Evolutionary conservation across 2,329 filamentous ascomycete species (phyloP), one percentile per base, ranked within the genome.

Genomic region (Fusarium subglutinans): DNA sequence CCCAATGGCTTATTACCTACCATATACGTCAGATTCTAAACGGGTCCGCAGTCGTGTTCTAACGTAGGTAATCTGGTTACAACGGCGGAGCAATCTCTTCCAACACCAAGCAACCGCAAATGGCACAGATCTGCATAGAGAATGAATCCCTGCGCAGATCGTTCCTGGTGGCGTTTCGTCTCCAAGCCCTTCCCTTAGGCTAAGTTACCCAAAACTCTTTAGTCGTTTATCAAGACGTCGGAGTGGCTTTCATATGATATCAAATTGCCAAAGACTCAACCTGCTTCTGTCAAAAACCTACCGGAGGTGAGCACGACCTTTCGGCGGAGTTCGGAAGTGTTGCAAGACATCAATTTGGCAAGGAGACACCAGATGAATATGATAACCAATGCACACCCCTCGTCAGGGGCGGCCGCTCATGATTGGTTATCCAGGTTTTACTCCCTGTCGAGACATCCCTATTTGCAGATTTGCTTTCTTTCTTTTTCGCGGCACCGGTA

Each of bases 61-160:
- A 24, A 24, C 24, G 24, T 24, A 53, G 50, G 50, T 26, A 69
- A 57, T 62, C 64, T 57, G 62, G 68, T 61, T 62, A 55, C 50
- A 54, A 65, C 54, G 43, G 72, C 69, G 69, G 70, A 62, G 41
- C 26, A 43, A 60, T 69, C 53, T 67, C 45, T 69, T 63, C 66
- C 38, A 61, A 68, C 74, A 65, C 53, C 58, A 73, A 66, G 51
- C 67, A 57, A 61, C 72, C 74, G 70, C 69, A 76, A 70, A 73
- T 61, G 70, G 76, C 53, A 68, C 74, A 72, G 77, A 78, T 78
- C 77, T 74, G 61, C 77, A 63, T 64, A 63, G 37, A 43, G 24
- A 55, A 30, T 55, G 37, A 43, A 78, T 75, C 77, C 77, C 72
- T 77, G 77, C 55, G 77, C 66, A 70, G 77, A 79, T 78, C 77